Percentiles rank a stretch among this genome's conserved stretches.
phyloP scores from a whole-genome alignment of 139 green algal genomes.

The Nannochloris sp. region DNA sequence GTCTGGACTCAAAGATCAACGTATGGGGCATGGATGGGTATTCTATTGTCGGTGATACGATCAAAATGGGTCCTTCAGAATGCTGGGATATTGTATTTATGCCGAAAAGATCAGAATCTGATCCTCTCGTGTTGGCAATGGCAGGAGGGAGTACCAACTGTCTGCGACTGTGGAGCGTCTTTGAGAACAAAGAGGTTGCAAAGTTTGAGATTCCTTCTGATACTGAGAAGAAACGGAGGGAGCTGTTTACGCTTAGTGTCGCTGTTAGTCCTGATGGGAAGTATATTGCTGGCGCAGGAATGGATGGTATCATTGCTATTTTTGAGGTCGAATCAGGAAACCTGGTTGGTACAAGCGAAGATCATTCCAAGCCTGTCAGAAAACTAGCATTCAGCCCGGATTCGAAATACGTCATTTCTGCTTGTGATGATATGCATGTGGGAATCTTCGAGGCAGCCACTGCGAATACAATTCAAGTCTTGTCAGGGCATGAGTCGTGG shows the following conservation, averaged over 20 bases:
- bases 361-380: constrained; percentile 81
- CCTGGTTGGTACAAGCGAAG: constrained; percentile 56
- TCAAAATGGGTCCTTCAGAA: constrained; percentile 75
- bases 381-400: constrained; percentile 74
- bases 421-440: constrained; percentile 84
- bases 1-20: constrained; percentile 72
- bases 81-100: constrained; percentile 71
- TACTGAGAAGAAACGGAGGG: constrained; percentile 34
- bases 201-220: constrained; percentile 9
- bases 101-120: constrained; percentile 18
- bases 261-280: constrained; percentile 59
- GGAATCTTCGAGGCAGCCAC: constrained; percentile 80
- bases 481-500: constrained; percentile 85
- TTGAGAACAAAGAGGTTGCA: constrained; percentile 1
- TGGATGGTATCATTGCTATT: constrained; percentile 68
- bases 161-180: constrained; percentile 22
- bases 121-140: constrained; percentile 42
- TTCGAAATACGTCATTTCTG: constrained; percentile 65
- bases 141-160: constrained; percentile 56
- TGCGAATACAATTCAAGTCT: constrained; percentile 61
- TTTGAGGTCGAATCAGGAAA: constrained; percentile 55
- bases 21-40: constrained; percentile 58
- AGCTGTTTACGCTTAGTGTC: constrained; percentile 65
- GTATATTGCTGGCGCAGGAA: constrained; percentile 56
- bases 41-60: constrained; percentile 4